Conservation (phyloP, 2,329 filamentous ascomycete genomes). For the Alternaria longipes region DNA sequence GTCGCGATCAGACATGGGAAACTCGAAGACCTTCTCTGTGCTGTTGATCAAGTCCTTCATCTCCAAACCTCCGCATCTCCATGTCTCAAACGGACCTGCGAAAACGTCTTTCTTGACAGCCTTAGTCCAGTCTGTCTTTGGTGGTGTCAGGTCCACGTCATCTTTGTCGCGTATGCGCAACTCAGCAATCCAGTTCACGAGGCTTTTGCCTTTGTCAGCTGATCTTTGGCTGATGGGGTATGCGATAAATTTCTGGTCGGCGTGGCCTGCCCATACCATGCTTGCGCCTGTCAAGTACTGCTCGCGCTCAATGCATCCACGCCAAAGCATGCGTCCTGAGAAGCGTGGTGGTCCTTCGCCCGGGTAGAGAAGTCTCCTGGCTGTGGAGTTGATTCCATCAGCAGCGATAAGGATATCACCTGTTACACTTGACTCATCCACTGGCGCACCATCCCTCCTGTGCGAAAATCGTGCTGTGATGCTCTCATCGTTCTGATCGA, state of each 20-base stretch:
- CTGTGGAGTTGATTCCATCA: slow-evolving; percentile 59
- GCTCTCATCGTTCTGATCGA: slow-evolving; percentile 47
- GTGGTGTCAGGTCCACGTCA: slow-evolving; percentile 56
- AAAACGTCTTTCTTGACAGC: slow-evolving; percentile 54
- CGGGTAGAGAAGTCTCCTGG: slow-evolving; percentile 54
- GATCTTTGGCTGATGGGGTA: slow-evolving; percentile 56
- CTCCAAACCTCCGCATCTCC: slow-evolving; percentile 55
- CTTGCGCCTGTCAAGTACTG: slow-evolving; percentile 55
- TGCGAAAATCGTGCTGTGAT: slow-evolving; percentile 53
- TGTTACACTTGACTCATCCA: slow-evolving; percentile 41
- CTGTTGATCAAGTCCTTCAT: slow-evolving; percentile 55
- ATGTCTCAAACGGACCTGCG: slow-evolving; percentile 52
- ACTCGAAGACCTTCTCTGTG: slow-evolving; percentile 57
- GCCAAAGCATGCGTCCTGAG: slow-evolving; percentile 59
- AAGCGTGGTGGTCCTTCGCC: slow-evolving; percentile 57
- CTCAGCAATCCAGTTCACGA: slow-evolving; percentile 61
- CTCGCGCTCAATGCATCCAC: slow-evolving; percentile 54
- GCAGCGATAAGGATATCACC: slow-evolving; percentile 54
- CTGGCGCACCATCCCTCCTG: slow-evolving; percentile 35
- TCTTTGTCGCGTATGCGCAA: slow-evolving; percentile 54
- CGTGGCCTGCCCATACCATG: slow-evolving; percentile 60
- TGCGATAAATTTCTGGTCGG: slow-evolving; percentile 60
- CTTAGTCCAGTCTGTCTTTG: slow-evolving; percentile 57
- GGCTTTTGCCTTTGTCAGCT: slow-evolving; percentile 47
- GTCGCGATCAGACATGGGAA: slow-evolving; percentile 59